Evolutionary conservation across 208 protist species (phyloP), one percentile per base, ranked within the genome.

Genomic region (Leishmania martiniquensis): DNA sequence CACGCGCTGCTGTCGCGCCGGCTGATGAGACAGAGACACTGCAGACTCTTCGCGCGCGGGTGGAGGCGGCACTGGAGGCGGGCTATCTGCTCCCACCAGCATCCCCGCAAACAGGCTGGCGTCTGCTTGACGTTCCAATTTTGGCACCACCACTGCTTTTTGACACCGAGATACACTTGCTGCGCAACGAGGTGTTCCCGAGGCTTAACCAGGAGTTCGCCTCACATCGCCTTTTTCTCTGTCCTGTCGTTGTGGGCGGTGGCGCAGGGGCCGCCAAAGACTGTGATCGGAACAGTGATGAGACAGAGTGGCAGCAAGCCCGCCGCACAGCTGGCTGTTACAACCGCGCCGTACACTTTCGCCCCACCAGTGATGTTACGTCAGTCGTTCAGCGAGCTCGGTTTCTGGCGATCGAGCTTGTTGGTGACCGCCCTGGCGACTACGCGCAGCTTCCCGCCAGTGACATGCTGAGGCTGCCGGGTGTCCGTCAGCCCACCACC

Each of bases 41-140:
- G 45, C 70, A 45, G 12, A 71, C 69, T 32, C 51, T 84, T 25
- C 63, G 73, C n/a, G 67, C 39, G 25, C 65, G 62, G 2, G 77
- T 85, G 34, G 45, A 42, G 29, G 47, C 45, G 13, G 68, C 77
- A 22, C 44, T 79, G 29, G 32, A 44, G 25, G 73, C 77, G 39
- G 76, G 81, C 37, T 80, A 81, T 34, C 59, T 72, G 42, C 49
- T 89, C 42, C 81, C 85, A 0, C 85, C 83, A 4, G 85, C 82
- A 1, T 81, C 89, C 52, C 52, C 84, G 25, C 47, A 75, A 29
- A 90, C 91, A 4, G 89, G 91, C 34, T 96, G 93, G 92, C 82
- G 89, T 22, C 80, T 97, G 67, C 62, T 97, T 51, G 91, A 96
- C 54, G 86, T 97, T 12, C 85, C 93, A 0, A 91, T 97, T 75